Percentiles rank a stretch among this genome's conserved stretches.
phyloP scores from a whole-genome alignment of 2,329 filamentous ascomycete genomes.

The Fusarium sp. region DNA sequence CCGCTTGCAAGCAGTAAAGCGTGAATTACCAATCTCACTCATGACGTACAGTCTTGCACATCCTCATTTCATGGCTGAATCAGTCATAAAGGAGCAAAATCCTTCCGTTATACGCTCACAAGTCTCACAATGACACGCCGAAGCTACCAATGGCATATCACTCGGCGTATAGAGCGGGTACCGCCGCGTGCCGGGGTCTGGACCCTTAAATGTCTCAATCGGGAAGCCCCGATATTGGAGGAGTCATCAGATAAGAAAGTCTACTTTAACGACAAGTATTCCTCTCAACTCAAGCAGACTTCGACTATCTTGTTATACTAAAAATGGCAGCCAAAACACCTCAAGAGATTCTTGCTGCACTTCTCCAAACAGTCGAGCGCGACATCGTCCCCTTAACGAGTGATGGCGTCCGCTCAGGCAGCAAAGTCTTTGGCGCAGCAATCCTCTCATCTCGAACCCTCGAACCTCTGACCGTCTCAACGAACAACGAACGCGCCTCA shows the following conservation, averaged over 20 bases:
- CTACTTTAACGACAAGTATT: neutral
- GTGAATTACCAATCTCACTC: neutral
- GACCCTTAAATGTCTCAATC: neutral
- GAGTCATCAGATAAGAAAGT: conserved; percentile 1
- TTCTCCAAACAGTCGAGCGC: conserved; percentile 56
- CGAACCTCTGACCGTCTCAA: conserved; percentile 58
- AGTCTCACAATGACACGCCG: neutral
- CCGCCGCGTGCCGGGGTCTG: conserved; percentile 12
- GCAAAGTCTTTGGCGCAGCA: conserved; percentile 67
- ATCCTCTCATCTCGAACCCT: conserved; percentile 58
- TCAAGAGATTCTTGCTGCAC: conserved; percentile 48
- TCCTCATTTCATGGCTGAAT: neutral
- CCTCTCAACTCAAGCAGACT: neutral
- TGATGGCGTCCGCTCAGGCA: conserved; percentile 60
- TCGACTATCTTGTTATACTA: rapidly evolving
- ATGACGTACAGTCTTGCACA: conserved; percentile 3
- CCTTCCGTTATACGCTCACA: neutral
- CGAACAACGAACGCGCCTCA: conserved; percentile 65
- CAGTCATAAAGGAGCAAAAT: neutral
- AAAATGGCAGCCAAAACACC: conserved; percentile 1
- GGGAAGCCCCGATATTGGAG: neutral
- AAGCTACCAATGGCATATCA: neutral
- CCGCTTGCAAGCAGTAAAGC: neutral
- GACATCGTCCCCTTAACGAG: conserved; percentile 62
- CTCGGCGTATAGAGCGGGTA: neutral